These are phyloP conservation scores for Blastocystis sp. DNA, from an alignment of 352 stramenopile species.

Conservation along the genomic window DNA sequence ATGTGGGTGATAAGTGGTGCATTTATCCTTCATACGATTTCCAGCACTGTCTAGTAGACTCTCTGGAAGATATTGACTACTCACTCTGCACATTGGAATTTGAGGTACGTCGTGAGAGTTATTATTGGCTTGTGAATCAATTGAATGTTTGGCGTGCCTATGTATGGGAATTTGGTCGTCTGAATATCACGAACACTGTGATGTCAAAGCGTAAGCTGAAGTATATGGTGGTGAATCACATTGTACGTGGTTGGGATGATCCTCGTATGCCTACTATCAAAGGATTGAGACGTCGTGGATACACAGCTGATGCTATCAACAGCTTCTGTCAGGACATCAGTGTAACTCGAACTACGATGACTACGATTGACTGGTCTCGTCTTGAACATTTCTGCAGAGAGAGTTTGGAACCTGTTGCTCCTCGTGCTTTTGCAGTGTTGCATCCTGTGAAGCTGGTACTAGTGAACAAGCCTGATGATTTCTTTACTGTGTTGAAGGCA, in stretches of 20 bases:
- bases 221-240: slow-evolving; percentile 79
- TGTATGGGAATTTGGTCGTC: slow-evolving; percentile 84
- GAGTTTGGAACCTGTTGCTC: slow-evolving; percentile 72
- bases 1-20: slow-evolving; percentile 92
- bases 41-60: slow-evolving; percentile 95
- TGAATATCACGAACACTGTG: slow-evolving; percentile 95
- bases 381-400: slow-evolving; percentile 73
- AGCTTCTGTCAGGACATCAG: slow-evolving; percentile 79
- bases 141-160: slow-evolving; percentile 93
- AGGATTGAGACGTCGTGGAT: slow-evolving; percentile 78
- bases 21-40: slow-evolving; percentile 99
- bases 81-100: slow-evolving; percentile 99
- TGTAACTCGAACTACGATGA: slow-evolving; percentile 75
- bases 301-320: slow-evolving; percentile 78
- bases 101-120: slow-evolving; percentile 82
- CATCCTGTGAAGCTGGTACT: slow-evolving; percentile 75
- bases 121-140: slow-evolving; percentile 91
- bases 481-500: neutral
- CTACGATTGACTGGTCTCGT: slow-evolving; percentile 70
- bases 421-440: slow-evolving; percentile 74
- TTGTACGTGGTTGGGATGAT: slow-evolving; percentile 84
- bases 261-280: slow-evolving; percentile 93
- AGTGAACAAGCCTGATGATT: slow-evolving; percentile 68
- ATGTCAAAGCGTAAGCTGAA: slow-evolving; percentile 94
- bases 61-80: slow-evolving; percentile 96